Percentiles rank a stretch among this genome's conserved stretches.
phyloP scores from a whole-genome alignment of 2,329 filamentous ascomycete genomes.

The Harringtonia lauricola region DNA sequence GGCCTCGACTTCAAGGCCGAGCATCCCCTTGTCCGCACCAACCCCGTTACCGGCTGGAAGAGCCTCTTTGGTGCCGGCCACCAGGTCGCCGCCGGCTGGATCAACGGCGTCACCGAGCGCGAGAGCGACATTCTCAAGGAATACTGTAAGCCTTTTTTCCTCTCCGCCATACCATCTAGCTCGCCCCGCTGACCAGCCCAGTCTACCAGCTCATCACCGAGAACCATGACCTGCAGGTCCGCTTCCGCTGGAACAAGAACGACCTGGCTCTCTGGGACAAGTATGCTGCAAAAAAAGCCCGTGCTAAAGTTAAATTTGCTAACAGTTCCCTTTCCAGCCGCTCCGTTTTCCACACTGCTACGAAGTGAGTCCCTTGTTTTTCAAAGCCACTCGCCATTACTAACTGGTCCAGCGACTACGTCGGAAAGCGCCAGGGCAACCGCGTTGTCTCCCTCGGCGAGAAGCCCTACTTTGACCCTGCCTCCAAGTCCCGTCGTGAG shows the following conservation, averaged over 20 bases:
- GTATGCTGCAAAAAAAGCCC: slow-evolving; percentile 4
- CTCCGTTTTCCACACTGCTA: slow-evolving; percentile 19
- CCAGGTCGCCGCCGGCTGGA: slow-evolving; percentile 24
- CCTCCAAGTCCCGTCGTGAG: slow-evolving; percentile 16
- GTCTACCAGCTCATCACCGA: slow-evolving; percentile 17
- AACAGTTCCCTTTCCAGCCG: slow-evolving; percentile 9
- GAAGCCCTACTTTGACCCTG: slow-evolving; percentile 18
- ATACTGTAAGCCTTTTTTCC: no score
- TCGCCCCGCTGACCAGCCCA: no score
- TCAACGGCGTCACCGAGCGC: slow-evolving; percentile 30
- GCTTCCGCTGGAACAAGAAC: slow-evolving; percentile 20
- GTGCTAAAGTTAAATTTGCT: background rate
- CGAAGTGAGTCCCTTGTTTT: slow-evolving; percentile 11
- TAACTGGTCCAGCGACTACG: slow-evolving; percentile 14
- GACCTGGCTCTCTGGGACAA: slow-evolving; percentile 20
- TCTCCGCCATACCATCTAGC: no score
- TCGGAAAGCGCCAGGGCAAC: slow-evolving; percentile 18
- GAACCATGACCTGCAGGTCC: slow-evolving; percentile 20
- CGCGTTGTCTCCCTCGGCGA: slow-evolving; percentile 19
- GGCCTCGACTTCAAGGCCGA: slow-evolving; percentile 35
- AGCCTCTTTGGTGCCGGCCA: slow-evolving; percentile 32
- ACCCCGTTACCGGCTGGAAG: slow-evolving; percentile 55
- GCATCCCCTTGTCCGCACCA: slow-evolving; percentile 44
- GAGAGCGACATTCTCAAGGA: slow-evolving; percentile 22
- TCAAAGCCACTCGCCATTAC: background rate